Percentiles rank a stretch among this genome's conserved stretches.
phyloP scores from a whole-genome alignment of 495 filamentous ascomycete genomes.

The Penicillium macrosclerotiorum region DNA sequence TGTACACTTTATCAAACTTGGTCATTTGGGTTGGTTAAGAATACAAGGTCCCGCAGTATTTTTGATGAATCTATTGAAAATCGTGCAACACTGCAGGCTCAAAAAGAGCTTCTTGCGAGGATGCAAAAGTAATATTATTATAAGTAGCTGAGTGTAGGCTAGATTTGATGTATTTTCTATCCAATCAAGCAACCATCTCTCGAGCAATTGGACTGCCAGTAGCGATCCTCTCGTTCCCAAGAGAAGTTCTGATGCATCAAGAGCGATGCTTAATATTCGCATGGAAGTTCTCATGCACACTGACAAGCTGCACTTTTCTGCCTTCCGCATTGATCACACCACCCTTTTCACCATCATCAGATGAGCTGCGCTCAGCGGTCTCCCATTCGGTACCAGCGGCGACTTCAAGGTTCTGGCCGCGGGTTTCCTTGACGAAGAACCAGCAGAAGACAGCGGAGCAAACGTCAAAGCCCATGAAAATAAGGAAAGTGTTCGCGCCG shows the following conservation, averaged over 20 bases:
- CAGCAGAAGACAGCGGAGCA: conserved; percentile 21
- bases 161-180: too few species aligned
- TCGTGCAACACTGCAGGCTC: too few species aligned
- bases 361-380: conserved; percentile 16
- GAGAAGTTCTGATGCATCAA: conserved; percentile 1
- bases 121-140: too few species aligned
- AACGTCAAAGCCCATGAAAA: conserved; percentile 27
- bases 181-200: too few species aligned
- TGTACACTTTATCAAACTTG: conserved; percentile 28
- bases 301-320: conserved; percentile 18
- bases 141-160: too few species aligned
- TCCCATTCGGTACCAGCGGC: conserved; percentile 29
- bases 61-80: too few species aligned
- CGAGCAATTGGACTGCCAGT: too few species aligned
- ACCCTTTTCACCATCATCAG: conserved; percentile 17
- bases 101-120: too few species aligned
- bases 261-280: conserved; percentile 16
- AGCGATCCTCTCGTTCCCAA: too few species aligned
- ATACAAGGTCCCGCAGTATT: too few species aligned
- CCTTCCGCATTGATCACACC: conserved; percentile 11
- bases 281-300: conserved; percentile 24
- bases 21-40: too few species aligned
- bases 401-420: conserved; percentile 24
- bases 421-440: conserved; percentile 28
- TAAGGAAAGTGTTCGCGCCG: conserved; percentile 26